Base-by-base conservation (phyloP, 768 basidiomycete species). In the Fomitopsis serialis region DNA sequence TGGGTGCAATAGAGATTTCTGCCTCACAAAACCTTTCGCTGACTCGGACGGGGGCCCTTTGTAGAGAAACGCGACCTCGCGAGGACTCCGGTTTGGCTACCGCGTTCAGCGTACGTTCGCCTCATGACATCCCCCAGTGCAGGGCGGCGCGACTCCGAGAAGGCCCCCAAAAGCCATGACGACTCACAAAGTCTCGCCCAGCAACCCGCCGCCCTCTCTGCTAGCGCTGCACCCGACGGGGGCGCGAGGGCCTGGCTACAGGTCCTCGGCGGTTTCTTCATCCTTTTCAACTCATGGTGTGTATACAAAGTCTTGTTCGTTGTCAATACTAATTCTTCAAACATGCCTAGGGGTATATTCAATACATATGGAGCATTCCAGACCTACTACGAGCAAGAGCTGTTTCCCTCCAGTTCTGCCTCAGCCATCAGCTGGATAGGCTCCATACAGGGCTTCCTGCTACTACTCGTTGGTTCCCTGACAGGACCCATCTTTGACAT, bases 371-470 rank as follows among this genome's bases (percentile, higher is more conserved):
- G 60, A 11, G 60, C 53, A 21, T 61, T 54, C 36, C 60, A 61
- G 24, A 50, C 36, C 21, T 56, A 48, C 40, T 61, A 61, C 49
- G 37, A 61, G 34, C 23, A 22, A 29, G 9, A 51, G 7, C n/a
- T 56, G 21, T 42, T 61, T 3, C 43, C 50, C 13, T 53, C 49
- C 2, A 45, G 48, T 34, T 32, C 58, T 11, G 55, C 60, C 10
- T 59, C 58, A 11, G 42, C 55, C 9, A 61, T 61, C 10, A 48
- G 58, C 52, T 66, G 65, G 65, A 66, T 66, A 17, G 65, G 65
- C 24, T 61, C 59, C 36, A 6, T 64, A 3, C 63, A 66, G 50
- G 52, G 61, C 17, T 62, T 61, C 29, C 52, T 66, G 8, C 56
- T 63, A 42, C 61, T 61, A 27, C 53, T 54, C 3, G 43, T 55